Conservation (phyloP, 2,329 filamentous ascomycete species). For the Lasiodiplodia hormozganensis region DNA sequence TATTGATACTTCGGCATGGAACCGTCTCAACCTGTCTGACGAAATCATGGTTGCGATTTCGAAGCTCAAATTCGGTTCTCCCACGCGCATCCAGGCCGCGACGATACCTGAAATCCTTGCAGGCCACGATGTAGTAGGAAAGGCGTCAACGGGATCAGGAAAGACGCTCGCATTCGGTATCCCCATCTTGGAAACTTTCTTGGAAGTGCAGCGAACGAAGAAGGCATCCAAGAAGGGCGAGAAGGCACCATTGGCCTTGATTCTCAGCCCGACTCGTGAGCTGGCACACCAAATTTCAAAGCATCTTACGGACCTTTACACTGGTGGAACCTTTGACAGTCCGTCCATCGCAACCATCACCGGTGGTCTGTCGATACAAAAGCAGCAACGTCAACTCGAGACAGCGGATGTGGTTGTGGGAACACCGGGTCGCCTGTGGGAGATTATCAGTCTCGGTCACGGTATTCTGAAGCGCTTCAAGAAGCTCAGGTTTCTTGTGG, state of each 20-base stretch:
- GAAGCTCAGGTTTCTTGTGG: slow-evolving; percentile 79
- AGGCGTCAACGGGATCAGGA: slow-evolving; percentile 94
- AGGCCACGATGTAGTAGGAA: slow-evolving; percentile 91
- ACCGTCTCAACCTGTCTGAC: slow-evolving; percentile 73
- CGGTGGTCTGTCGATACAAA: slow-evolving; percentile 90
- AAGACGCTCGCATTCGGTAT: slow-evolving; percentile 96
- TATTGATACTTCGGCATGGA: slow-evolving; percentile 80
- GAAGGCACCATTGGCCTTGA: slow-evolving; percentile 68
- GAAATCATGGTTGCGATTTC: slow-evolving; percentile 76
- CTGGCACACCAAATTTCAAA: slow-evolving; percentile 88
- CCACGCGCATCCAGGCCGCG: slow-evolving; percentile 80
- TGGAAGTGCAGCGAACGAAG: slow-evolving; percentile 52
- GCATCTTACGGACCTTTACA: slow-evolving; percentile 79
- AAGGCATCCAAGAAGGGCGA: slow-evolving; percentile 39
- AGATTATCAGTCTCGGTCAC: slow-evolving; percentile 80
- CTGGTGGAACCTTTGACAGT: slow-evolving; percentile 66
- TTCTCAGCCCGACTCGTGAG: slow-evolving; percentile 91
- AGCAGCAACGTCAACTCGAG: slow-evolving; percentile 84
- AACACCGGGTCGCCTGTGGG: slow-evolving; percentile 93
- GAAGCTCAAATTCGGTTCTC: slow-evolving; percentile 78
- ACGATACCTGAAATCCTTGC: slow-evolving; percentile 82
- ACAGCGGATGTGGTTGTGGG: slow-evolving; percentile 92
- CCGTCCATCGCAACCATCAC: slow-evolving; percentile 82
- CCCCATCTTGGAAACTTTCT: slow-evolving; percentile 85
- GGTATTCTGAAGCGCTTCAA: slow-evolving; percentile 74